These are phyloP conservation scores for Penicillium rolfsii DNA, from an alignment of 2,329 filamentous ascomycete genomes.

Conservation along the genomic window DNA sequence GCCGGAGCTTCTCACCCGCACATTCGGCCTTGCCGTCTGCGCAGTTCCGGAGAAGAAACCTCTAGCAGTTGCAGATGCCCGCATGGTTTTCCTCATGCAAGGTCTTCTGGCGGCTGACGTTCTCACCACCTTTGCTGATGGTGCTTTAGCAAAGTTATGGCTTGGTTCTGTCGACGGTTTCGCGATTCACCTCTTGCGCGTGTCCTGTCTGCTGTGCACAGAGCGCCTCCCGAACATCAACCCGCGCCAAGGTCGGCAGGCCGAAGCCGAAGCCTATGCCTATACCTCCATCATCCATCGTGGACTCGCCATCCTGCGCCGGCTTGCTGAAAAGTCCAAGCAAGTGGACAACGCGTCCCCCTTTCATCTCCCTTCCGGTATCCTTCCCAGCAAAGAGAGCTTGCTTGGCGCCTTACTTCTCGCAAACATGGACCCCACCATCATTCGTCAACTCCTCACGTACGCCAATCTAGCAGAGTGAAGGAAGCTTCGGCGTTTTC, in stretches of 20 bases:
- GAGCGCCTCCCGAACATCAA: constrained; percentile 56
- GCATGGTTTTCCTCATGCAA: constrained; percentile 90
- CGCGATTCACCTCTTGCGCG: constrained; percentile 73
- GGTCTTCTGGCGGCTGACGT: constrained; percentile 90
- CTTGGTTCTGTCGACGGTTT: constrained; percentile 82
- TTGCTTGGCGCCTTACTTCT: constrained; percentile 70
- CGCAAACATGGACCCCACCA: constrained; percentile 63
- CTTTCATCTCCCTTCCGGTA: constrained; percentile 59
- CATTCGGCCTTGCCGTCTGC: constrained; percentile 84
- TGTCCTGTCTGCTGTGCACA: constrained; percentile 72
- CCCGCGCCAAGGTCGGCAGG: constrained; percentile 41
- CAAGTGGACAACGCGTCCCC: constrained; percentile 57
- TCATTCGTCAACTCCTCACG: constrained; percentile 70
- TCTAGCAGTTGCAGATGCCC: constrained; percentile 72
- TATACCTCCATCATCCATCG: constrained; percentile 64
- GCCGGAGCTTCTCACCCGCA: constrained; percentile 79
- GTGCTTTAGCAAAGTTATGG: constrained; percentile 75
- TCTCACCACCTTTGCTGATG: constrained; percentile 75
- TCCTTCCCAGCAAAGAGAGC: constrained; percentile 68
- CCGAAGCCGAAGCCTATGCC: constrained; percentile 48
- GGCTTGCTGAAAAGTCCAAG: constrained; percentile 67
- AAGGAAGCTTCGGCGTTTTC: constrained; percentile 12
- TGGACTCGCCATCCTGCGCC: constrained; percentile 68
- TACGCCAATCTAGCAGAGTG: constrained; percentile 61
- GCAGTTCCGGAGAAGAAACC: constrained; percentile 74